Conservation (phyloP, 331 rosid genomes). For the Pyracantha coccinea region DNA sequence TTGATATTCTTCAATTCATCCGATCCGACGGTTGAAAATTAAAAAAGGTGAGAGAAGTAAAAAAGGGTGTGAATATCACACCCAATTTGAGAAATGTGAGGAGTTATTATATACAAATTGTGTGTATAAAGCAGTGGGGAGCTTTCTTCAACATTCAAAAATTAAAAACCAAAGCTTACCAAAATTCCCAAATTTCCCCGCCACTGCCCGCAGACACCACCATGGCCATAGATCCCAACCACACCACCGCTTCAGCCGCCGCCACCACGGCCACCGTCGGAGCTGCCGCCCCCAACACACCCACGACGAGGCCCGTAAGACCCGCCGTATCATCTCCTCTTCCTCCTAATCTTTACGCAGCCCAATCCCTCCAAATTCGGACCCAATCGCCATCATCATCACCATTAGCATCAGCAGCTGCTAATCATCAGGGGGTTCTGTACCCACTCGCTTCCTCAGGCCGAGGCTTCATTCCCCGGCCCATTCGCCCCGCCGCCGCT, state of each 20-base stretch:
- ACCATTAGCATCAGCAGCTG: slow-evolving; percentile 12
- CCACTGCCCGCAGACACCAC: slow-evolving; percentile 11
- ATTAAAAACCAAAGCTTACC: neutral
- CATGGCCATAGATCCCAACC: slow-evolving; percentile 53
- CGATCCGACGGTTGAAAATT: too few relatives aligned
- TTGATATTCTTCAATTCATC: too few relatives aligned
- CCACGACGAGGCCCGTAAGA: slow-evolving; percentile 25
- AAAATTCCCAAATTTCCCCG: slow-evolving; percentile 17
- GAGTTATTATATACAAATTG: neutral
- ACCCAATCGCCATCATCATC: slow-evolving; percentile 20
- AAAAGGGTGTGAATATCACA: too few relatives aligned
- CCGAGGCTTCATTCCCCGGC: slow-evolving; percentile 37
- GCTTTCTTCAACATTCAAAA: neutral
- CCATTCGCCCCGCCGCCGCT: slow-evolving; percentile 16
- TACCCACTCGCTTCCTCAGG: slow-evolving; percentile 56
- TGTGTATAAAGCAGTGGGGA: neutral
- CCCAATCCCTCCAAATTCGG: neutral
- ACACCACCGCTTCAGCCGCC: slow-evolving; percentile 12
- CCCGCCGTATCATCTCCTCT: slow-evolving; percentile 17
- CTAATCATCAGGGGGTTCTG: slow-evolving; percentile 20
- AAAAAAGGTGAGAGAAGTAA: too few relatives aligned
- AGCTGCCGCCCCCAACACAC: slow-evolving; percentile 14
- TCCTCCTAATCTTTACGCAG: slow-evolving; percentile 14
- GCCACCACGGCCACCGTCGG: slow-evolving; percentile 2
- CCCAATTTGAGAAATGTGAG: neutral